Evolutionary conservation across 225 moss, liverwort and hornwort genomes (phyloP).

Genomic region (Asterella californica): DNA sequence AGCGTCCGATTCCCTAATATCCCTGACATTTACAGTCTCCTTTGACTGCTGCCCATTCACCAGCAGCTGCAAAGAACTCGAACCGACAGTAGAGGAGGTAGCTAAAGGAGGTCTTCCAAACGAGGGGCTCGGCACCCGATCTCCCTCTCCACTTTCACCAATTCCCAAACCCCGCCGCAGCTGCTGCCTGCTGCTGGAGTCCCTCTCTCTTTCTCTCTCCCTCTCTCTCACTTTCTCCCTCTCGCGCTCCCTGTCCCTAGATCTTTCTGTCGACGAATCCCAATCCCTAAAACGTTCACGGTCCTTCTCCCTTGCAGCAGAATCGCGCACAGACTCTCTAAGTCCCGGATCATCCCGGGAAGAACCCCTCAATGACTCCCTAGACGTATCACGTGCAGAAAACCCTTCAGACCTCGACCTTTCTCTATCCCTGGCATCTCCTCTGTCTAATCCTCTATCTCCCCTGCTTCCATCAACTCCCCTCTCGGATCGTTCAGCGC

Average conservation of each 20-base stretch:
- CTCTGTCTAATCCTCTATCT: slow-evolving; percentile 1
- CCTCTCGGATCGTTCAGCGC: not conserved
- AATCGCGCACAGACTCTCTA: slow-evolving; percentile 23
- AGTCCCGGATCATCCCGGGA: slow-evolving; percentile 26
- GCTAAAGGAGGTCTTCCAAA: slow-evolving; percentile 21
- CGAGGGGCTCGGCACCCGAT: slow-evolving; percentile 25
- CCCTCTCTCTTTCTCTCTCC: slow-evolving; percentile 38
- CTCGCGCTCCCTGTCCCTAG: slow-evolving; percentile 22
- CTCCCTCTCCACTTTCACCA: slow-evolving; percentile 28
- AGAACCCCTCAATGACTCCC: slow-evolving; percentile 7
- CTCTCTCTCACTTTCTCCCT: slow-evolving; percentile 42
- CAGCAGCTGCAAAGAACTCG: slow-evolving; percentile 4
- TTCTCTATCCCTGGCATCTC: slow-evolving; percentile 23
- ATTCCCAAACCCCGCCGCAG: not conserved
- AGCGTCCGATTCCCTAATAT: slow-evolving; percentile 1
- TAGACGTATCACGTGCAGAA: slow-evolving; percentile 13
- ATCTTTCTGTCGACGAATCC: slow-evolving; percentile 25
- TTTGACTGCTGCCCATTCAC: not conserved
- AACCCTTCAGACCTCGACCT: slow-evolving; percentile 23
- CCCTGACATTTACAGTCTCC: not conserved
- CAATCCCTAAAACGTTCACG: slow-evolving; percentile 42
- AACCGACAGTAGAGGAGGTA: not conserved
- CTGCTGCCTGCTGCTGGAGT: slow-evolving; percentile 24
- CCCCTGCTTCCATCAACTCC: slow-evolving; percentile 5
- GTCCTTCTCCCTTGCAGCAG: slow-evolving; percentile 38